Conservation (phyloP, 352 stramenopile genomes). For the Phytopythium aichiense region DNA sequence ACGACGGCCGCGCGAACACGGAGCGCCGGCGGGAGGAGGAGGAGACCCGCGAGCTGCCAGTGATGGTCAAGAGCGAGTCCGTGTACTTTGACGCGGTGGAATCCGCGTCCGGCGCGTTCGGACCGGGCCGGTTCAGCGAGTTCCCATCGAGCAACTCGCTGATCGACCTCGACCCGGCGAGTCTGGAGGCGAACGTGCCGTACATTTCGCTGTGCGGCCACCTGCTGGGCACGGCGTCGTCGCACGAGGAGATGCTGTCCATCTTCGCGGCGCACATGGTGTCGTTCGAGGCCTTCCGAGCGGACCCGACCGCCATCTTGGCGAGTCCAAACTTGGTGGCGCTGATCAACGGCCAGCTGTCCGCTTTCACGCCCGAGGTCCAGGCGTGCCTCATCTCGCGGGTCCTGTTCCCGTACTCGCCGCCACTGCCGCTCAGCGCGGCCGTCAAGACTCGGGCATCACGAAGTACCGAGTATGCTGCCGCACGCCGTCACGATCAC, state of each 20-base stretch:
- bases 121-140: not conserved
- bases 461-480: not conserved
- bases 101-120: conserved; percentile 9
- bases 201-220: conserved; percentile 77
- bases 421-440: conserved; percentile 17
- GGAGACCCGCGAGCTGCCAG: conserved; percentile 22
- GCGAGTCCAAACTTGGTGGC: conserved; percentile 53
- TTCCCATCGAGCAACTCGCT: conserved; percentile 7
- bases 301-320: conserved; percentile 35
- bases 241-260: conserved; percentile 35
- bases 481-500: not conserved
- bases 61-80: conserved; percentile 63
- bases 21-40: not conserved
- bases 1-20: not conserved
- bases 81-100: conserved; percentile 82
- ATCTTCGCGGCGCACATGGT: conserved; percentile 73
- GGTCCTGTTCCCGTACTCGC: conserved; percentile 63
- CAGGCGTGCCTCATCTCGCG: conserved; percentile 62
- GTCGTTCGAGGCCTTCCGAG: conserved; percentile 57
- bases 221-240: conserved; percentile 36
- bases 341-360: conserved; percentile 57
- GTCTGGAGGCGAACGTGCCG: conserved; percentile 29
- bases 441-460: not conserved
- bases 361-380: conserved; percentile 47
- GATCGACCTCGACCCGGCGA: conserved; percentile 7